Percentiles rank a stretch among this genome's conserved stretches.
These are phyloP conservation scores for Tetrastigma voinierianum DNA, from an alignment of 164 flowering plant species.

Conservation along the genomic window DNA sequence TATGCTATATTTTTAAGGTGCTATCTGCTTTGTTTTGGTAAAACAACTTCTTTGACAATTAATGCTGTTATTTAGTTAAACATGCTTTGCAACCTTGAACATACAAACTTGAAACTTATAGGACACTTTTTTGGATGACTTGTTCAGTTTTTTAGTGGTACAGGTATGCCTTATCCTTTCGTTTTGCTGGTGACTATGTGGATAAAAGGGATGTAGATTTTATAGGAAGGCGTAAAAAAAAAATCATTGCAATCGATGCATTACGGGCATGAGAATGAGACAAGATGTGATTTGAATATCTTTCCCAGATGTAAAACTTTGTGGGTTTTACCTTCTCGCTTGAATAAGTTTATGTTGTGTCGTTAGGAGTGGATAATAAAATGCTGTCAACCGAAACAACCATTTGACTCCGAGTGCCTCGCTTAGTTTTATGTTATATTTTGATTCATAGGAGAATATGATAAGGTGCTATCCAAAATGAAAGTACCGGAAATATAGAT, in stretches of 20 bases:
- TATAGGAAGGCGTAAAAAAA: conserved; percentile 63
- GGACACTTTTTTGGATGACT: neutral
- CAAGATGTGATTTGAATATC: conserved; percentile 54
- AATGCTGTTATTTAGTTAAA: neutral
- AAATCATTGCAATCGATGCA: conserved; percentile 82
- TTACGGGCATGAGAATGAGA: conserved; percentile 50
- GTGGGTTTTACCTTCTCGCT: neutral
- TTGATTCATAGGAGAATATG: no score
- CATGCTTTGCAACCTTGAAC: no score
- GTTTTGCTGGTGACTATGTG: conserved; percentile 61
- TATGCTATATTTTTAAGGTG: no score
- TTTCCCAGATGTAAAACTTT: conserved; percentile 37
- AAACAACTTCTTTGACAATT: no score
- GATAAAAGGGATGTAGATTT: conserved; percentile 57
- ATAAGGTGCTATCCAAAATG: no score
- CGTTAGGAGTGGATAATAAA: no score
- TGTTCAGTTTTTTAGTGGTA: conserved; percentile 8
- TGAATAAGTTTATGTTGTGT: no score
- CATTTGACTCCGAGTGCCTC: no score
- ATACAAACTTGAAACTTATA: neutral
- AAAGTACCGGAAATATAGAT: no score
- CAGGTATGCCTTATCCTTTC: conserved; percentile 89
- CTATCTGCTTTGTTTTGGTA: no score
- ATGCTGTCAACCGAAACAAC: no score
- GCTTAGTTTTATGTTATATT: no score